Evolutionary conservation across 73 alveolate species (phyloP).

Genomic region (Paramecium bursaria): DNA sequence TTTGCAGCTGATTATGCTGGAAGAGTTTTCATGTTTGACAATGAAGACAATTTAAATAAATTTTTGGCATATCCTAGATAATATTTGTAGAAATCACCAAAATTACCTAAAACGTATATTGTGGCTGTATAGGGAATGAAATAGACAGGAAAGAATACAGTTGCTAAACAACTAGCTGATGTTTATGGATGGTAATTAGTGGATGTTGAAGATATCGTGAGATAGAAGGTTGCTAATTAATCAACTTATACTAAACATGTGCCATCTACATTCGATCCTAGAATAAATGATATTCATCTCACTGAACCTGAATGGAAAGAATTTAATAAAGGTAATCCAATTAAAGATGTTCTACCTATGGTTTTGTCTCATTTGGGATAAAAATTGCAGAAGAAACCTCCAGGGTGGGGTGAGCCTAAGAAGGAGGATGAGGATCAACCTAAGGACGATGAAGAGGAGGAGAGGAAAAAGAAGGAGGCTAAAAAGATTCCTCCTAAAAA

Average conservation of each 20-base stretch:
- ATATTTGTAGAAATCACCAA: slow-evolving; percentile 87
- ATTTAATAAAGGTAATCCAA: slow-evolving; percentile 75
- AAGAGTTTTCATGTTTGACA: slow-evolving; percentile 88
- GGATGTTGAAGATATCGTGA: slow-evolving; percentile 89
- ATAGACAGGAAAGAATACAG: slow-evolving; percentile 90
- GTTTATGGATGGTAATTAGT: slow-evolving; percentile 93
- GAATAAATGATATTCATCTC: slow-evolving; percentile 75
- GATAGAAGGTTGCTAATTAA: slow-evolving; percentile 69
- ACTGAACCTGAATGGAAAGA: slow-evolving; percentile 78
- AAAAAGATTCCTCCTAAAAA: slow-evolving; percentile 78
- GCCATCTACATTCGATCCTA: slow-evolving; percentile 71
- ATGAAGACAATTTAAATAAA: slow-evolving; percentile 87
- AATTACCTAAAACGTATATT: slow-evolving; percentile 88
- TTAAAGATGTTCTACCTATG: slow-evolving; percentile 80
- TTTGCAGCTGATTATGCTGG: slow-evolving; percentile 91
- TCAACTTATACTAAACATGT: slow-evolving; percentile 79
- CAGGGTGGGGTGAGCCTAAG: slow-evolving; percentile 69
- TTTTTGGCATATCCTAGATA: slow-evolving; percentile 90
- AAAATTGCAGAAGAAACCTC: slow-evolving; percentile 73
- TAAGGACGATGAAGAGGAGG: slow-evolving; percentile 80
- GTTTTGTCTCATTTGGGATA: slow-evolving; percentile 74
- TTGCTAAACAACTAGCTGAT: slow-evolving; percentile 84
- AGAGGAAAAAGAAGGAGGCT: slow-evolving; percentile 76
- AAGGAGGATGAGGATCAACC: slow-evolving; percentile 68
- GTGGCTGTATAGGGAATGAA: slow-evolving; percentile 90